Evolutionary conservation across 208 protist species (phyloP).

Genomic region (Herpetomonas samuelpessoai): DNA sequence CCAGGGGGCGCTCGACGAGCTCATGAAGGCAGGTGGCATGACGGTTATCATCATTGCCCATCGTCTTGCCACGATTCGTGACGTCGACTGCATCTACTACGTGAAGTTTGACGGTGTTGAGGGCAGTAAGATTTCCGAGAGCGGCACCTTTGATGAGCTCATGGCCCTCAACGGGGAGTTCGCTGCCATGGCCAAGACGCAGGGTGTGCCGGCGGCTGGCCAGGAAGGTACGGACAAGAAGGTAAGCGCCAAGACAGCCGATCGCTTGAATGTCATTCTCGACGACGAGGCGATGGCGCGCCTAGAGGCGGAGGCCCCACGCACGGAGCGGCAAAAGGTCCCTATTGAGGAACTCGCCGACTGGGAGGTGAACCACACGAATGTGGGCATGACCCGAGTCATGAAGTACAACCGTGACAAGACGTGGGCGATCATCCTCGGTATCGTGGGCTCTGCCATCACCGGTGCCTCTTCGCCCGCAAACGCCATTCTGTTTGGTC

Average conservation of each 20-base stretch:
- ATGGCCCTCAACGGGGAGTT: conserved; percentile 50
- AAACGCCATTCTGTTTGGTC: conserved; percentile 49
- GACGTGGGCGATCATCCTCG: conserved; percentile 34
- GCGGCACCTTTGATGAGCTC: conserved; percentile 57
- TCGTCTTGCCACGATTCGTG: conserved; percentile 78
- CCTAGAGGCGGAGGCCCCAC: conserved; percentile 49
- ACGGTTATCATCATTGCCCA: conserved; percentile 90
- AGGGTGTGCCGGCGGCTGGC: conserved; percentile 23
- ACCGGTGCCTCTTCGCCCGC: conserved; percentile 33
- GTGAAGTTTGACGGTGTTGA: conserved; percentile 56
- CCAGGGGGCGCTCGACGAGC: conserved; percentile 55
- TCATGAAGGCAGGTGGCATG: conserved; percentile 60
- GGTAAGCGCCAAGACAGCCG: conserved; percentile 2
- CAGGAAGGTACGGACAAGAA: conserved; percentile 11
- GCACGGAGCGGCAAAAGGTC: conserved; percentile 57
- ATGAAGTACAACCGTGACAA: conserved; percentile 34
- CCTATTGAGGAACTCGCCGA: conserved; percentile 55
- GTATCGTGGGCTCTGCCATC: conserved; percentile 51
- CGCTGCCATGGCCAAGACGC: conserved; percentile 63
- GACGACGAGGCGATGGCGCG: conserved; percentile 39
- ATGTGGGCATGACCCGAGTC: conserved; percentile 39
- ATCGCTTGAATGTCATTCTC: conserved; percentile 32
- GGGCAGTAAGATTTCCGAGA: conserved; percentile 53
- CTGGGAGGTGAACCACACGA: conserved; percentile 48
- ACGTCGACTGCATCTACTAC: conserved; percentile 89